These are phyloP conservation scores for Stephania yunnanensis DNA, from an alignment of 164 flowering plant species.

Conservation along the genomic window DNA sequence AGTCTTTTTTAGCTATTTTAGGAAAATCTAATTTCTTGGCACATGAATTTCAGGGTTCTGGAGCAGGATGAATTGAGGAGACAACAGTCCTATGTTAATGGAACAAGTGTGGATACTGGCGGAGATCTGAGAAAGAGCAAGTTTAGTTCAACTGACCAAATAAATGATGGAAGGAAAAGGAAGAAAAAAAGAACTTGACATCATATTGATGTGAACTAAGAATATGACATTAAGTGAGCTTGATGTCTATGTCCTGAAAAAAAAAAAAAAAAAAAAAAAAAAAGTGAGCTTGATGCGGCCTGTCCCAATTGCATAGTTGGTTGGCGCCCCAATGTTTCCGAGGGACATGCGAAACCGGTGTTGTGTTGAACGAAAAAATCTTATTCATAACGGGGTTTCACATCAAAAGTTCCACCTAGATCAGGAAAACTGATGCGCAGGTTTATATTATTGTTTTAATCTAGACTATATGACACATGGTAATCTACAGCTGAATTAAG, in stretches of 20 bases:
- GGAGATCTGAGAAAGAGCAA: neutral
- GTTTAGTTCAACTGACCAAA: neutral
- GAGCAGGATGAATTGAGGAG: constrained; percentile 1
- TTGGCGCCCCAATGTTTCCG: neutral
- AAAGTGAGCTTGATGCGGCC: neutral
- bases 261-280: too few relatives aligned
- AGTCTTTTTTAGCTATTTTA: neutral
- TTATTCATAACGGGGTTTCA: neutral
- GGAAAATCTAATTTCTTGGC: neutral
- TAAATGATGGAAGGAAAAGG: constrained; percentile 8
- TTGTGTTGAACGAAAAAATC: neutral
- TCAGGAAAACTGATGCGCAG: neutral
- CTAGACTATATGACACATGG: too few relatives aligned
- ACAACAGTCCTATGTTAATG: neutral
- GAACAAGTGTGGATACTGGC: neutral
- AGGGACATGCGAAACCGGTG: neutral
- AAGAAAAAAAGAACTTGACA: constrained; percentile 15
- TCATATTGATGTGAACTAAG: neutral
- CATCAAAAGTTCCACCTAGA: neutral
- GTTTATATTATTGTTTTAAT: too few relatives aligned
- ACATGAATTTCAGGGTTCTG: neutral
- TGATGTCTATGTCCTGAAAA: too few relatives aligned
- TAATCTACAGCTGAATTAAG: too few relatives aligned
- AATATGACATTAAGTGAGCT: neutral
- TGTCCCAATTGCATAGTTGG: neutral